These are phyloP conservation scores for Epichloe gansuensis DNA, from an alignment of 2,329 filamentous ascomycete species.

Conservation along the genomic window DNA sequence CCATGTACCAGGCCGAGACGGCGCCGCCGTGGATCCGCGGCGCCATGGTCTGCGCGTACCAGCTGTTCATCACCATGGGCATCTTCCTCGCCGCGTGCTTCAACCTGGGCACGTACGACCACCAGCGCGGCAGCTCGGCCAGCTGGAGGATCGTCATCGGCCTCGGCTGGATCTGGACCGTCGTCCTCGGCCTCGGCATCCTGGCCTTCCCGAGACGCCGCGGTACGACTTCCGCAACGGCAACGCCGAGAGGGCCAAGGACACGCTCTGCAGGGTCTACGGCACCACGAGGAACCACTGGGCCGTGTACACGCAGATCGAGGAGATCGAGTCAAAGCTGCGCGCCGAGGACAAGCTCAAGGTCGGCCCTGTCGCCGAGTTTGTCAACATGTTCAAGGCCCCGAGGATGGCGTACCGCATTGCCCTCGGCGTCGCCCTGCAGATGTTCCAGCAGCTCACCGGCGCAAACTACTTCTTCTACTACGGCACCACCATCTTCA, in stretches of 20 bases:
- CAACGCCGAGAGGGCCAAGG: slow-evolving; percentile 31
- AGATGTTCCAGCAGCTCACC: slow-evolving; percentile 57
- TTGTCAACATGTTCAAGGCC: slow-evolving; percentile 49
- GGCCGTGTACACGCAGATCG: slow-evolving; percentile 34
- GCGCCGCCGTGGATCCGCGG: slow-evolving; percentile 55
- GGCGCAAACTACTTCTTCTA: slow-evolving; percentile 58
- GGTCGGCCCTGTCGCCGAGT: slow-evolving; percentile 30
- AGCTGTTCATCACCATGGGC: slow-evolving; percentile 61
- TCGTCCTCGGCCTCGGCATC: slow-evolving; percentile 36
- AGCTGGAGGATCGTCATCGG: slow-evolving; percentile 51
- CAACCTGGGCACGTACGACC: slow-evolving; percentile 48
- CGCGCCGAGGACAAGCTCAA: slow-evolving; percentile 32
- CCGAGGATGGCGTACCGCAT: slow-evolving; percentile 54
- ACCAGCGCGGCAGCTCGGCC: slow-evolving; percentile 31
- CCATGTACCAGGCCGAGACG: slow-evolving; percentile 66
- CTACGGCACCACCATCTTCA: slow-evolving; percentile 44
- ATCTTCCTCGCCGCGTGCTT: slow-evolving; percentile 48
- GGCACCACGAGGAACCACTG: slow-evolving; percentile 30
- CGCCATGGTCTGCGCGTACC: slow-evolving; percentile 53
- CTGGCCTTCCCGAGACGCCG: slow-evolving; percentile 40
- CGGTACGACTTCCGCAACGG: slow-evolving; percentile 39
- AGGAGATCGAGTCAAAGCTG: slow-evolving; percentile 42
- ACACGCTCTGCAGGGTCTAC: slow-evolving; percentile 36
- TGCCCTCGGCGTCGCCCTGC: slow-evolving; percentile 44
- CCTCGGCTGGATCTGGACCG: slow-evolving; percentile 38